Percentiles rank a stretch among this genome's conserved stretches.
Evolutionary conservation across 768 basidiomycete genomes (phyloP).

Genomic region (Sistotremastrum niveocremeum): DNA sequence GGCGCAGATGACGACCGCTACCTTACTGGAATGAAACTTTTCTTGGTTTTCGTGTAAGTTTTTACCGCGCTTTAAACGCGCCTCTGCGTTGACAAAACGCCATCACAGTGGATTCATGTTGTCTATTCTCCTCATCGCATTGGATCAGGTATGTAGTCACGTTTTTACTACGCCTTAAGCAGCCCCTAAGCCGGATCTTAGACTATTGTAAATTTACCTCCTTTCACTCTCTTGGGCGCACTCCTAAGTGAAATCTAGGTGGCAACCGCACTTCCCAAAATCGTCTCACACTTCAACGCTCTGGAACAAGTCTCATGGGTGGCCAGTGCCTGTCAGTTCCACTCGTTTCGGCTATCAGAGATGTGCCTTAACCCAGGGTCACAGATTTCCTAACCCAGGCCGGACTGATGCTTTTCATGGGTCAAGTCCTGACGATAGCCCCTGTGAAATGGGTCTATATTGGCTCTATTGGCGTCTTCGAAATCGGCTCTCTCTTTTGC

Average conservation of each 20-base stretch:
- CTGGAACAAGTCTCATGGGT: constrained; percentile 13
- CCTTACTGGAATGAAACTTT: too few relatives aligned
- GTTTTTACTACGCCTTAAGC: too few relatives aligned
- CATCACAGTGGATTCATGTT: too few relatives aligned
- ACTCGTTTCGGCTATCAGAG: neutral
- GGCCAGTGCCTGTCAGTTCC: constrained; percentile 3
- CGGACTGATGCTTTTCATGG: constrained; percentile 16
- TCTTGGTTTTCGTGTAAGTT: too few relatives aligned
- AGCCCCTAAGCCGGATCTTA: too few relatives aligned
- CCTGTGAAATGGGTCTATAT: constrained; percentile 19
- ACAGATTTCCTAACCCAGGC: constrained; percentile 16
- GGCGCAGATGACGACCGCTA: too few relatives aligned
- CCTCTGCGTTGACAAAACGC: too few relatives aligned
- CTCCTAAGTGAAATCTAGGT: neutral
- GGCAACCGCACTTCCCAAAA: constrained; percentile 17
- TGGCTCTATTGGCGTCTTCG: constrained; percentile 22
- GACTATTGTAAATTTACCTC: constrained; percentile 14
- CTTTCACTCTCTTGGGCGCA: too few relatives aligned
- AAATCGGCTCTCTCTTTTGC: constrained; percentile 32
- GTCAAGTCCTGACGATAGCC: constrained; percentile 18
- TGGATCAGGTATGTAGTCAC: constrained; percentile 16
- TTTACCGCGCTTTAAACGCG: too few relatives aligned
- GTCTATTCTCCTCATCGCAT: constrained; percentile 15
- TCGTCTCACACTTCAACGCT: constrained; percentile 17
- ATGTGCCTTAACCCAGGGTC: constrained; percentile 5